phyloP scores from a whole-genome alignment of 495 filamentous ascomycete genomes.

The Aspergillus coremiiformis region DNA sequence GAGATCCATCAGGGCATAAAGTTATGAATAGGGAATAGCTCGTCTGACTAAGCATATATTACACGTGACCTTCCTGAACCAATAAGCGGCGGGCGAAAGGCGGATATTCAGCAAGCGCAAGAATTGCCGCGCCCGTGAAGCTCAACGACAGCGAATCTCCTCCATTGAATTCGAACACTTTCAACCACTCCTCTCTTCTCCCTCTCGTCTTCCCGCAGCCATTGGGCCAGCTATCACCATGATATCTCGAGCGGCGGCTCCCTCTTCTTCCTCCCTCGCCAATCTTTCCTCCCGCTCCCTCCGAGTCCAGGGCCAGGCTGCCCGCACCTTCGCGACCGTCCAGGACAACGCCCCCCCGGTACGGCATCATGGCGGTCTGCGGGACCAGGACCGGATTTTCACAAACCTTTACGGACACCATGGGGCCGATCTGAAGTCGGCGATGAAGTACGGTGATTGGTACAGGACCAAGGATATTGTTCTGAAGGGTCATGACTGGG shows the following conservation, averaged over 20 bases:
- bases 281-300: conserved; percentile 50
- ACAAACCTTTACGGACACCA: conserved; percentile 94
- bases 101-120: conserved; percentile 44
- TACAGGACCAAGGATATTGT: conserved; percentile 98
- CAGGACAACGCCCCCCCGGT: conserved; percentile 70
- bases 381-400: conserved; percentile 97
- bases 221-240: conserved; percentile 36
- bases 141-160: conserved; percentile 19
- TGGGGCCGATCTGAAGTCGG: conserved; percentile 80
- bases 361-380: conserved; percentile 71
- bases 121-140: conserved; percentile 31
- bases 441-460: conserved; percentile 99
- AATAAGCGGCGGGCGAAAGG: conserved; percentile 37
- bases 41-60: conserved; percentile 15
- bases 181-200: conserved; percentile 21
- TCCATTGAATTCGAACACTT: conserved; percentile 17
- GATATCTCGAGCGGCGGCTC: conserved; percentile 47
- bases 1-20: no score
- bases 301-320: conserved; percentile 45
- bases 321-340: conserved; percentile 75
- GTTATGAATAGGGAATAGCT: no score
- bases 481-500: conserved; percentile 94
- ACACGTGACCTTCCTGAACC: conserved; percentile 26
- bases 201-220: conserved; percentile 18
- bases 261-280: conserved; percentile 43